Conservation (phyloP, 371 early-diverging fungal genomes). For the Polyrhizophydium stewartii region DNA sequence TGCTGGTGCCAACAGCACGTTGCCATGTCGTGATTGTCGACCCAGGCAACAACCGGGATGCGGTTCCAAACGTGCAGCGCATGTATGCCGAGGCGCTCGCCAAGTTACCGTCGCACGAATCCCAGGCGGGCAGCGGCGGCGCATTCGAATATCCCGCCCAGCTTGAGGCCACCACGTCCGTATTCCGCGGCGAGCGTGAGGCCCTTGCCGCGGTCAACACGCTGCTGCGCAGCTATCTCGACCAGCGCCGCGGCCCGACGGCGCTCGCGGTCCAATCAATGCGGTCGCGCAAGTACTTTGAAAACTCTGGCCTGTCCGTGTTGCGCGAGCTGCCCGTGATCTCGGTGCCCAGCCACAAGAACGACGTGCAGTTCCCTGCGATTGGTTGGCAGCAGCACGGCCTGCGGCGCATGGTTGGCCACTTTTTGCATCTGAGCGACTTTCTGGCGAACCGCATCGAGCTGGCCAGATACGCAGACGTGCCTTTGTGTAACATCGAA, state of each 20-base stretch:
- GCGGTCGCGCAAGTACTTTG: neutral
- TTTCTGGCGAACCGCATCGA: slow-evolving; percentile 72
- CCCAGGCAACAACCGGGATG: slow-evolving; percentile 52
- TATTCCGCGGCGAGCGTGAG: slow-evolving; percentile 46
- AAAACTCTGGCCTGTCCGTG: slow-evolving; percentile 17
- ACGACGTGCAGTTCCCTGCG: slow-evolving; percentile 63
- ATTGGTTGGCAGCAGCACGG: slow-evolving; percentile 83
- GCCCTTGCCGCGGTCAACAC: slow-evolving; percentile 47
- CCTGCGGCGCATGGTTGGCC: slow-evolving; percentile 61
- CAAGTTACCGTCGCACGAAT: slow-evolving; percentile 14
- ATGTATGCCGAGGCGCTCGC: slow-evolving; percentile 43
- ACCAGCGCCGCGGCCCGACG: slow-evolving; percentile 60
- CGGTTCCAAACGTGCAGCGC: slow-evolving; percentile 65
- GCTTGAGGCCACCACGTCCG: slow-evolving; percentile 47
- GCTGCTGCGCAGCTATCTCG: slow-evolving; percentile 51
- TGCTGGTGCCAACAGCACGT: slow-evolving; percentile 50
- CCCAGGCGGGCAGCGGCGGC: neutral
- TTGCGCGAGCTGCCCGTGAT: slow-evolving; percentile 66
- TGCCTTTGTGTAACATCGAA: slow-evolving; percentile 88
- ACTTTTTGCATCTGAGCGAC: slow-evolving; percentile 64
- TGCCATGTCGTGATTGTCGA: slow-evolving; percentile 71
- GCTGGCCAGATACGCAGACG: slow-evolving; percentile 76
- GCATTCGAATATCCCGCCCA: slow-evolving; percentile 49
- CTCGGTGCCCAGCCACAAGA: slow-evolving; percentile 55
- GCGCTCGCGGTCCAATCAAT: slow-evolving; percentile 58